Evolutionary conservation across 2,329 filamentous ascomycete species (phyloP).

Genomic region (Apiospora kogelbergensis): DNA sequence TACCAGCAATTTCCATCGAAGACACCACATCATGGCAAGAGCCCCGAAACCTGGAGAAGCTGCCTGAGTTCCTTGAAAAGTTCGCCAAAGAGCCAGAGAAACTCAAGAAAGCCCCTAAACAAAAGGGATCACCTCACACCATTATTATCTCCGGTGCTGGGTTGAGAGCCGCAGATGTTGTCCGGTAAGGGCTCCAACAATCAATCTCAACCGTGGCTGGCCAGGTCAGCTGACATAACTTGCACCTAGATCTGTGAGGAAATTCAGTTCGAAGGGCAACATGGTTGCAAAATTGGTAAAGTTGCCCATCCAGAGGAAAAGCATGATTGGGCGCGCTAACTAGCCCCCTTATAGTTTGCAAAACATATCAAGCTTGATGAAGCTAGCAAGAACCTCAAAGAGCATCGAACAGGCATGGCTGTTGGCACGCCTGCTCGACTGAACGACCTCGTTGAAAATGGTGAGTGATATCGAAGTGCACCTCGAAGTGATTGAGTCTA

Average conservation of each 20-base stretch:
- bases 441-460: slow-evolving; percentile 78
- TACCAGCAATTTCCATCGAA: slow-evolving; percentile 67
- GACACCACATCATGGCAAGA: slow-evolving; percentile 78
- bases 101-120: slow-evolving; percentile 64
- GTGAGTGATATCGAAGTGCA: slow-evolving; percentile 42
- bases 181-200: slow-evolving; percentile 51
- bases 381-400: slow-evolving; percentile 73
- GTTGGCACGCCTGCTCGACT: slow-evolving; percentile 87
- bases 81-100: slow-evolving; percentile 58
- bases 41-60: slow-evolving; percentile 65
- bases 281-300: slow-evolving; percentile 77
- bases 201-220: neutral
- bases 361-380: slow-evolving; percentile 97
- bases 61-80: slow-evolving; percentile 76
- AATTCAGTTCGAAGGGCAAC: slow-evolving; percentile 76
- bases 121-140: slow-evolving; percentile 77
- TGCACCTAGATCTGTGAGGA: slow-evolving; percentile 62
- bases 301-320: neutral
- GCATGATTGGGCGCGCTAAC: slow-evolving; percentile 8
- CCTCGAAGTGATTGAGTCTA: neutral
- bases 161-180: slow-evolving; percentile 81
- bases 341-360: slow-evolving; percentile 61
- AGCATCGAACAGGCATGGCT: slow-evolving; percentile 74
- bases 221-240: neutral
- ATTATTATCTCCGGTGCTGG: slow-evolving; percentile 85